Evolutionary conservation across 1,284 basidiomycete genomes (phyloP).

Genomic region (Fomitopsis betulina): DNA sequence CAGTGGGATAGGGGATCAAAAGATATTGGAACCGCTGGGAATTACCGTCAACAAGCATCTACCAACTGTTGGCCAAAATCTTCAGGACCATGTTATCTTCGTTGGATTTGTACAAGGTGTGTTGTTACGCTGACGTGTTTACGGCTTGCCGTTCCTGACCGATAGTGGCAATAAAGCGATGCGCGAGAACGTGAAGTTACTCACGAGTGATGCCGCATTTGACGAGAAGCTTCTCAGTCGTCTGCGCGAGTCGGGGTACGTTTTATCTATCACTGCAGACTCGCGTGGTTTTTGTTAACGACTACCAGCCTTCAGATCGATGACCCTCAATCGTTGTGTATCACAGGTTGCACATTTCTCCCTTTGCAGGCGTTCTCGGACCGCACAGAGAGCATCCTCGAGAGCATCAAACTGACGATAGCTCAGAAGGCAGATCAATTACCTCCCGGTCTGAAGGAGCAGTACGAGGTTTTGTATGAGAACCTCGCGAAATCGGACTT

Average conservation of each 20-base stretch:
- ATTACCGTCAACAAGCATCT: slow-evolving; percentile 21
- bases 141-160: too few species aligned
- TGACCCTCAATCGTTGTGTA: background rate
- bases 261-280: too few species aligned
- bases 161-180: too few species aligned
- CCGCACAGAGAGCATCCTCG: background rate
- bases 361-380: background rate
- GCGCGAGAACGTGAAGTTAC: too few species aligned
- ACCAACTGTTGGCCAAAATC: slow-evolving; percentile 30
- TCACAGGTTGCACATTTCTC: background rate
- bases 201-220: background rate
- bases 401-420: background rate
- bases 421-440: background rate
- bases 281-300: too few species aligned
- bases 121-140: too few species aligned
- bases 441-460: background rate
- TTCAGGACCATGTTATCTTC: slow-evolving; percentile 30
- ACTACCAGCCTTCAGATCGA: background rate
- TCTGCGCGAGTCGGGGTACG: too few species aligned
- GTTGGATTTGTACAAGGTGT: background rate
- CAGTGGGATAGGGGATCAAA: slow-evolving; percentile 31
- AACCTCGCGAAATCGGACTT: background rate
- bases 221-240: background rate
- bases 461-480: background rate
- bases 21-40: slow-evolving; percentile 24